A percentile compares a stretch with the other conserved stretches of the same genome.
These are phyloP conservation scores for Zygosaccharomyces sapae DNA, from an alignment of 1,139 yeast genomes.

Conservation along the genomic window DNA sequence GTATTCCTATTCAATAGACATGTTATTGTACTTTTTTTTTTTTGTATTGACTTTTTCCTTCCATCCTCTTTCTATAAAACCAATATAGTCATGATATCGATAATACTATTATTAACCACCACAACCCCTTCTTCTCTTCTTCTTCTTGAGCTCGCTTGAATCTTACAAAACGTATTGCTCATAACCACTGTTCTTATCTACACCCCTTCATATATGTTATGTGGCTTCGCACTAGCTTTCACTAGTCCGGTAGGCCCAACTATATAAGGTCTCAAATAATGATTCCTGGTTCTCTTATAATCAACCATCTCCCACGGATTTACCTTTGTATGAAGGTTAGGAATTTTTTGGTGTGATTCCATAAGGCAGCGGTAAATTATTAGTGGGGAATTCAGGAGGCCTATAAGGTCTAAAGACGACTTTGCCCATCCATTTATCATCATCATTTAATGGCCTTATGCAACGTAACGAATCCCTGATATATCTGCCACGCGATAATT, in stretches of 20 bases:
- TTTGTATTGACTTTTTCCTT: conserved; percentile 3
- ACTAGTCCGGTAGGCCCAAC: conserved; percentile 32
- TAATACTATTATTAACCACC: not conserved
- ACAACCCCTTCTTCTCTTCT: not conserved
- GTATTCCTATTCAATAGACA: not conserved
- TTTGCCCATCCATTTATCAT: conserved; percentile 53
- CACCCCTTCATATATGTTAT: conserved; percentile 13
- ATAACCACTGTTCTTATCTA: not conserved
- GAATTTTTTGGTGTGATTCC: conserved; percentile 13
- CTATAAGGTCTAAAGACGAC: conserved; percentile 44
- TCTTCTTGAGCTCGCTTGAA: too few species aligned
- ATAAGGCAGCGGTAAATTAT: conserved; percentile 25
- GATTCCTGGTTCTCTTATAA: conserved; percentile 18
- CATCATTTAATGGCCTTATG: conserved; percentile 50
- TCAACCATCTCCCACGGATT: conserved; percentile 12
- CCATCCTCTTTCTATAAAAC: not conserved
- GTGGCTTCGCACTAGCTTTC: conserved; percentile 16
- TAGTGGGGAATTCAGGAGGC: conserved; percentile 31
- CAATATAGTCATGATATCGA: not conserved
- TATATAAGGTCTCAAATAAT: conserved; percentile 26
- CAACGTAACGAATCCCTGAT: conserved; percentile 55
- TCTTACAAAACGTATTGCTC: not conserved
- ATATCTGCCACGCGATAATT: conserved; percentile 43
- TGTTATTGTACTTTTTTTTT: not conserved
- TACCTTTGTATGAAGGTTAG: conserved; percentile 4